phyloP scores from a whole-genome alignment of 2,329 filamentous ascomycete genomes.

The Hymenoscyphus fraxineus region DNA sequence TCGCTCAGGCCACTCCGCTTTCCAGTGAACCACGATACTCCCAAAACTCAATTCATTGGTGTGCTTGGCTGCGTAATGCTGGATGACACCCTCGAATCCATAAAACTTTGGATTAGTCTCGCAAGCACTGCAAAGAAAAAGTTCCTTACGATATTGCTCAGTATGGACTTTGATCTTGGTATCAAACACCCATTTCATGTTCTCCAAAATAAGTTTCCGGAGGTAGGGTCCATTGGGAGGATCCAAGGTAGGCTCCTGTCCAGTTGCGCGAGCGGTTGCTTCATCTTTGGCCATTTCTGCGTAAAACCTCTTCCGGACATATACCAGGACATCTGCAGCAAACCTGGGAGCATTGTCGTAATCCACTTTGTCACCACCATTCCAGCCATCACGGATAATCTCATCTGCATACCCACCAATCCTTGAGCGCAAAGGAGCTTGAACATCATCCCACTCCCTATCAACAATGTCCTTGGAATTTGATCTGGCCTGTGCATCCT shows the following conservation, averaged over 20 bases:
- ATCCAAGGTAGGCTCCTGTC: slow-evolving; percentile 44
- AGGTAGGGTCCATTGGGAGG: slow-evolving; percentile 51
- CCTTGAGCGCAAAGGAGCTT: slow-evolving; percentile 62
- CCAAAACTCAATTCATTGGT: slow-evolving; percentile 66
- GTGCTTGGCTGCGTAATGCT: slow-evolving; percentile 82
- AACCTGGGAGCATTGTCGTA: slow-evolving; percentile 64
- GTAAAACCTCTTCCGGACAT: slow-evolving; percentile 65
- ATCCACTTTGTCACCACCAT: slow-evolving; percentile 57
- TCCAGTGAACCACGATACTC: slow-evolving; percentile 73
- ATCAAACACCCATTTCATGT: slow-evolving; percentile 84
- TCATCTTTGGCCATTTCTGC: slow-evolving; percentile 53
- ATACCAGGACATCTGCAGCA: slow-evolving; percentile 66
- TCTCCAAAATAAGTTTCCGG: slow-evolving; percentile 68
- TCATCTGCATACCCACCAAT: slow-evolving; percentile 68
- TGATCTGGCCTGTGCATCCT: slow-evolving; percentile 37
- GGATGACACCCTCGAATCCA: slow-evolving; percentile 73
- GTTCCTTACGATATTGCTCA: slow-evolving; percentile 62
- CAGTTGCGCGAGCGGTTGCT: slow-evolving; percentile 43
- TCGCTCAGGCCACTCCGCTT: slow-evolving; percentile 72
- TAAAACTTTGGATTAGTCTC: slow-evolving; percentile 63
- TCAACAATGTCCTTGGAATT: slow-evolving; percentile 58
- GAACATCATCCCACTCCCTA: slow-evolving; percentile 66
- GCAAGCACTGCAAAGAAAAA: slow-evolving; percentile 73
- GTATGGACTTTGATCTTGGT: slow-evolving; percentile 69
- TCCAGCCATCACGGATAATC: slow-evolving; percentile 63